These are phyloP conservation scores for Fraxinus paxiana DNA, from an alignment of 305 asterid genomes.

Conservation along the genomic window DNA sequence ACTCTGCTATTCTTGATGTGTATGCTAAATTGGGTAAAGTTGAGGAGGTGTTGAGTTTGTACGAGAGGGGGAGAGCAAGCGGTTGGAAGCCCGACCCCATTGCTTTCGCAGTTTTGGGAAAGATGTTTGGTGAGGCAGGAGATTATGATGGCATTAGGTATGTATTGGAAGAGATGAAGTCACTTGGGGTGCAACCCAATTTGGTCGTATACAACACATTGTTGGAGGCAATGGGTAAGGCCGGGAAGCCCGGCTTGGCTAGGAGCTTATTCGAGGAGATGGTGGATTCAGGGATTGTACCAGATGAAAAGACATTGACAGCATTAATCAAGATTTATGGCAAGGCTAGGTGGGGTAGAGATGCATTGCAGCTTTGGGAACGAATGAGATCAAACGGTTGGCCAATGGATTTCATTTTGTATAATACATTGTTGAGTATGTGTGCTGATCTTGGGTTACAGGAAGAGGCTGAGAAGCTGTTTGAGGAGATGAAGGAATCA, in stretches of 20 bases:
- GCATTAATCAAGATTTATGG: slow-evolving; percentile 84
- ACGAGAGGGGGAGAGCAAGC: slow-evolving; percentile 82
- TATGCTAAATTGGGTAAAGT: slow-evolving; percentile 77
- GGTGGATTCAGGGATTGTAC: slow-evolving; percentile 65
- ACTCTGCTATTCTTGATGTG: slow-evolving; percentile 81
- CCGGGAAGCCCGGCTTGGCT: slow-evolving; percentile 85
- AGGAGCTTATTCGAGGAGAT: slow-evolving; percentile 82
- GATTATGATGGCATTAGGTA: slow-evolving; percentile 83
- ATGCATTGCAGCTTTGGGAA: slow-evolving; percentile 85
- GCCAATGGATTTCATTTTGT: slow-evolving; percentile 86
- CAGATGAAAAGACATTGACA: slow-evolving; percentile 75
- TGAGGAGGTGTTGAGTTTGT: slow-evolving; percentile 84
- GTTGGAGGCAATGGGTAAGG: slow-evolving; percentile 84
- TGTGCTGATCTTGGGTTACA: slow-evolving; percentile 93
- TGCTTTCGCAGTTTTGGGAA: slow-evolving; percentile 71
- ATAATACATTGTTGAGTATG: slow-evolving; percentile 82
- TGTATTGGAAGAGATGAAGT: slow-evolving; percentile 79
- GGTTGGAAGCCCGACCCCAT: slow-evolving; percentile 90
- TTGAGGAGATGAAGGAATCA: slow-evolving; percentile 67
- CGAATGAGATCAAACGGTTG: slow-evolving; percentile 71
- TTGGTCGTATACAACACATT: slow-evolving; percentile 78
- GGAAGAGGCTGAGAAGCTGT: slow-evolving; percentile 70
- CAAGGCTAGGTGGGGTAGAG: slow-evolving; percentile 86
- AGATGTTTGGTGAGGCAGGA: slow-evolving; percentile 90
- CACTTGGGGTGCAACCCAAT: slow-evolving; percentile 70